A percentile compares a stretch with the other conserved stretches of the same genome.
These are phyloP conservation scores for Phylloporus sp. DNA, from an alignment of 1,284 basidiomycete species.

Conservation along the genomic window DNA sequence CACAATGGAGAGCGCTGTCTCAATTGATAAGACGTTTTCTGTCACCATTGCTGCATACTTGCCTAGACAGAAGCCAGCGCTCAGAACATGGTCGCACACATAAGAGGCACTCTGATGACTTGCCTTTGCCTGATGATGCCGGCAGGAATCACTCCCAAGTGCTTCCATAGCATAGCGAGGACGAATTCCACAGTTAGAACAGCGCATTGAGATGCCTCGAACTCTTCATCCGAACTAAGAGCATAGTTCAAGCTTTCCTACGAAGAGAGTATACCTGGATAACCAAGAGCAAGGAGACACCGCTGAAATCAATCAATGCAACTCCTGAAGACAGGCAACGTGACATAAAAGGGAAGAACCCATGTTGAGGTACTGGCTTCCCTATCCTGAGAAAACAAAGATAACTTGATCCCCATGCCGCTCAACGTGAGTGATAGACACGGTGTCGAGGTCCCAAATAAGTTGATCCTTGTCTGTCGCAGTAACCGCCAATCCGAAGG, in stretches of 20 bases:
- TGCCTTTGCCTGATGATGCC: constrained; percentile 75
- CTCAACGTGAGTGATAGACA: constrained; percentile 43
- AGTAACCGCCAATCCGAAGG: constrained; percentile 58
- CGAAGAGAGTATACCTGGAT: constrained; percentile 54
- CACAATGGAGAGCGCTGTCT: constrained; percentile 65
- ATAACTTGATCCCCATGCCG: constrained; percentile 46
- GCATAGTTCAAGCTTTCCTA: constrained; percentile 14
- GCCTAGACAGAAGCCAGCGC: constrained; percentile 56
- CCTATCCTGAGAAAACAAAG: constrained; percentile 79
- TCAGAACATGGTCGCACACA: neutral
- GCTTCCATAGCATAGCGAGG: constrained; percentile 66
- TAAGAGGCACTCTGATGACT: constrained; percentile 18
- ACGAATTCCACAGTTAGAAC: constrained; percentile 69
- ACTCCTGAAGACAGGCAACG: constrained; percentile 52
- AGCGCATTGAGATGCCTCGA: constrained; percentile 61
- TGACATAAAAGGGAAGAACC: constrained; percentile 61
- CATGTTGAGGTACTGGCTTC: constrained; percentile 72
- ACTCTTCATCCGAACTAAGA: constrained; percentile 37
- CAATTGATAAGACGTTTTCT: constrained; percentile 61
- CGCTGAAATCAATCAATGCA: constrained; percentile 65
- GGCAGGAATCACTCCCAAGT: constrained; percentile 66
- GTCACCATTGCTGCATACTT: constrained; percentile 74
- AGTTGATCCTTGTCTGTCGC: constrained; percentile 55
- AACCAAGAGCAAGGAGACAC: constrained; percentile 57
- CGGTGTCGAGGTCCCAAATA: constrained; percentile 48